Evolutionary conservation across 2,329 filamentous ascomycete genomes (phyloP).

Genomic region (Venturia pyrina): DNA sequence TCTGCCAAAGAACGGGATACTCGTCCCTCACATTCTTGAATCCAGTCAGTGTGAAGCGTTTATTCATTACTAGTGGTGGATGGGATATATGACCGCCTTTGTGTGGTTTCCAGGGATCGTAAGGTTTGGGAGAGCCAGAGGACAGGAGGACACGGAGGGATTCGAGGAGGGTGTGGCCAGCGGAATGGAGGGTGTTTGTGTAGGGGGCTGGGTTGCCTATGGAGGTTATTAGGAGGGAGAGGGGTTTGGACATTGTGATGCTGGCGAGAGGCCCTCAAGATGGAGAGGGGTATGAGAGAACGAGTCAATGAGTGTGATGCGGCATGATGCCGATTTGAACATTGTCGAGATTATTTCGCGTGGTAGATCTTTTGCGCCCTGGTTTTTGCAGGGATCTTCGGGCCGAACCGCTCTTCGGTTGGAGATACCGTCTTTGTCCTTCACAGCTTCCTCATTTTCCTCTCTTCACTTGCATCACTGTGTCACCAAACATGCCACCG

Average conservation of each 20-base stretch:
- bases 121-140: background rate
- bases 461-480: too few relatives aligned
- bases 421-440: too few relatives aligned
- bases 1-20: slow-evolving; percentile 60
- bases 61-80: slow-evolving; percentile 5
- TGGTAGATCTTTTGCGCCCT: too few relatives aligned
- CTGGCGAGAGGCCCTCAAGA: background rate
- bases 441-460: too few relatives aligned
- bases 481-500: too few relatives aligned
- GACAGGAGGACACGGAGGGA: slow-evolving; percentile 21
- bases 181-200: slow-evolving; percentile 71
- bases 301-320: too few relatives aligned
- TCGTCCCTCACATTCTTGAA: slow-evolving; percentile 15
- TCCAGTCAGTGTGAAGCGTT: background rate
- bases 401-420: too few relatives aligned
- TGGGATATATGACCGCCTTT: slow-evolving; percentile 1
- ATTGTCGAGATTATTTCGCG: too few relatives aligned
- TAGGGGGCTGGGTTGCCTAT: slow-evolving; percentile 75
- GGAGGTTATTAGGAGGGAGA: slow-evolving; percentile 65
- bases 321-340: too few relatives aligned
- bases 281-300: too few relatives aligned
- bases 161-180: slow-evolving; percentile 69
- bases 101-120: background rate
- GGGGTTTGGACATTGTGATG: slow-evolving; percentile 11
- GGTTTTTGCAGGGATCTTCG: too few relatives aligned